These are phyloP conservation scores for Syzygium aromaticum DNA, from an alignment of 345 rosid genomes.

Conservation along the genomic window DNA sequence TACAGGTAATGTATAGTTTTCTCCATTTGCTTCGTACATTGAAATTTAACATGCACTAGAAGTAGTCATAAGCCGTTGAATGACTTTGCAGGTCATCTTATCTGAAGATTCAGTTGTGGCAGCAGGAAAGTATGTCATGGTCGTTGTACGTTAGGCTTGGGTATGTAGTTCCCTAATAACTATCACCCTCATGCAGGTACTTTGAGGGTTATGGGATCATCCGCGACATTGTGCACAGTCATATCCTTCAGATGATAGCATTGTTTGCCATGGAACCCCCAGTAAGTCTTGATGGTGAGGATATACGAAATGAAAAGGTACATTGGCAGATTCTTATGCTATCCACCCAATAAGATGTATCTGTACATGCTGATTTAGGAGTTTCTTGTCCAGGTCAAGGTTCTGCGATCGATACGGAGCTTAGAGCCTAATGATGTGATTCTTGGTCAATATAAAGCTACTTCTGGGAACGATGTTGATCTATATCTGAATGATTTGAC, in stretches of 20 bases:
- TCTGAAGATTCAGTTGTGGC: slow-evolving; percentile 45
- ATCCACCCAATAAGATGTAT: neutral
- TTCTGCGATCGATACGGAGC: slow-evolving; percentile 52
- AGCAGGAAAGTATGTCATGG: slow-evolving; percentile 33
- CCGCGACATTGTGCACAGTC: slow-evolving; percentile 65
- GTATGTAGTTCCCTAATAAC: neutral
- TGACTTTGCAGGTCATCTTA: slow-evolving; percentile 44
- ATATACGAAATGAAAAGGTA: slow-evolving; percentile 76
- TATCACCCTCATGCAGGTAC: slow-evolving; percentile 27
- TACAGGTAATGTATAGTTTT: slow-evolving; percentile 34
- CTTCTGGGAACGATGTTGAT: slow-evolving; percentile 28
- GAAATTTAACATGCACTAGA: neutral
- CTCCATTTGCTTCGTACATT: neutral
- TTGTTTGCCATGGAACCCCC: slow-evolving; percentile 90
- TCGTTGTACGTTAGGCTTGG: neutral
- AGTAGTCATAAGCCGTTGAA: neutral
- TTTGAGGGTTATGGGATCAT: slow-evolving; percentile 79
- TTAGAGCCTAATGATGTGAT: slow-evolving; percentile 46
- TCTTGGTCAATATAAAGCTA: slow-evolving; percentile 68
- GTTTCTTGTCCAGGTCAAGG: slow-evolving; percentile 49
- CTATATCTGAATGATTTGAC: slow-evolving; percentile 25
- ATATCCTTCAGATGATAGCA: slow-evolving; percentile 65
- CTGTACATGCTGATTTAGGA: neutral
- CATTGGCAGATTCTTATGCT: neutral
- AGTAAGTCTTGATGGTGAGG: slow-evolving; percentile 70